phyloP scores from a whole-genome alignment of 768 basidiomycete genomes.

The Xerocomellus chrysenteron region DNA sequence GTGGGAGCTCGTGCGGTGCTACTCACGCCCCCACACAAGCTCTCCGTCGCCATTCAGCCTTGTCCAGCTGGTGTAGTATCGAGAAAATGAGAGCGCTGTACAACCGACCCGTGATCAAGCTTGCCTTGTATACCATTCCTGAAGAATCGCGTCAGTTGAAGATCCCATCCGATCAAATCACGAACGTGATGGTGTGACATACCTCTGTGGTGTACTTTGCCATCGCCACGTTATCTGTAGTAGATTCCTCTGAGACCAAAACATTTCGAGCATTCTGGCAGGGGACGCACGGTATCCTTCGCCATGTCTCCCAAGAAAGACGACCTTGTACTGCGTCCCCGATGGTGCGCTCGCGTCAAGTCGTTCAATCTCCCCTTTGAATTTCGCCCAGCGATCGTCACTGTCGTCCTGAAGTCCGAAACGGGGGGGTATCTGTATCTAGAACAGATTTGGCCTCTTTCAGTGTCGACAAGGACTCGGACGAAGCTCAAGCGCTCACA shows the following conservation, averaged over 20 bases:
- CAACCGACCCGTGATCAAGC: conserved; percentile 15
- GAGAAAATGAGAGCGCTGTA: not conserved
- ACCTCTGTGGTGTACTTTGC: conserved; percentile 57
- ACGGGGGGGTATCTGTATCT: conserved; percentile 60
- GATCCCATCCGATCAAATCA: not conserved
- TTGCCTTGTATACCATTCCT: conserved; percentile 59
- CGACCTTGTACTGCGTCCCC: conserved; percentile 53
- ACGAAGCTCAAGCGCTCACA: conserved; percentile 7
- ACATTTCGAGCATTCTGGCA: not conserved
- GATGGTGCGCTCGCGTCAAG: conserved; percentile 44
- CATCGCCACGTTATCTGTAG: conserved; percentile 74
- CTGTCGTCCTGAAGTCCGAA: conserved; percentile 61
- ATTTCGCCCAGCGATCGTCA: conserved; percentile 48
- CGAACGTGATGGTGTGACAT: conserved; percentile 4
- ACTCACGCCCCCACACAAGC: conserved; percentile 73
- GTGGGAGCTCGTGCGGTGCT: not conserved
- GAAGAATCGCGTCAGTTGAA: not conserved
- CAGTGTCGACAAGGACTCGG: not conserved
- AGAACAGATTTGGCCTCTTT: not conserved
- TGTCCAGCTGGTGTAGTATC: conserved; percentile 46
- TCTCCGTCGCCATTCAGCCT: conserved; percentile 62
- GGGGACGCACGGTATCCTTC: conserved; percentile 64
- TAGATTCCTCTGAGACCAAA: conserved; percentile 38
- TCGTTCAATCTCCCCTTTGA: conserved; percentile 39
- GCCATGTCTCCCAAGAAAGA: conserved; percentile 70